Evolutionary conservation across 2,329 filamentous ascomycete genomes (phyloP), one percentile per base, ranked within the genome.

Genomic region (Hirsutella thompsonii): DNA sequence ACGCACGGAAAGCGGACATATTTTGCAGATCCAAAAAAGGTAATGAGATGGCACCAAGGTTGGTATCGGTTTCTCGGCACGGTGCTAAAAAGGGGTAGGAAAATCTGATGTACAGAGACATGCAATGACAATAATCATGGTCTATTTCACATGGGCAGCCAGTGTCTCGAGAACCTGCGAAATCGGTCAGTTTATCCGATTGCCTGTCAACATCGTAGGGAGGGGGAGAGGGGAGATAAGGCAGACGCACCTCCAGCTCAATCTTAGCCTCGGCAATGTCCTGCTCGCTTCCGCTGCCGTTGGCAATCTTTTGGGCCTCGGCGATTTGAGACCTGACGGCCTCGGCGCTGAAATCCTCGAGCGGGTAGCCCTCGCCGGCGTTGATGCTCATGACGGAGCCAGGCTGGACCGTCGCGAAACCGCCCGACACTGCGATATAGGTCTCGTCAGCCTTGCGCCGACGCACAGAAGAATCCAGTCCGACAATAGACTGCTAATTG

Each of bases 201-300:
- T 26, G 6, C 6, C 23, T 6, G 23, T 26, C 23, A 6, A 6
- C 23, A 11, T 26, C 23, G 18, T 3, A 10, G 4, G 11, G 28
- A 30, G 11, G 28, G 9, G 28, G n/a, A 13, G n/a, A 8, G 16
- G 8, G 6, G 14, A 21, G 16, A 4, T 23, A 23, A 5, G 4
- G 18, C 35, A 18, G 16, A 54, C 58, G 20, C 46, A 94, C 90
- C 87, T 98, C 92, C 54, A 98, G 70, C 76, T 96, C 90, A 63
- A 98, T 90, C 79, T 95, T 96, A 53, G 92, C 92, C 79, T 98
- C 92, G 50, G 90, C 90, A 68, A 96, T 85, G 60, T 96, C 92
- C 70, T 88, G 82, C 78, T 95, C 92, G 66, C 87, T 95, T 59
- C 90, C 92, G 60, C 73, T 79, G 59, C 92, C 92, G 63, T 69